phyloP scores from a whole-genome alignment of 2,329 filamentous ascomycete species.

The Ophiocordyceps unilateralis region DNA sequence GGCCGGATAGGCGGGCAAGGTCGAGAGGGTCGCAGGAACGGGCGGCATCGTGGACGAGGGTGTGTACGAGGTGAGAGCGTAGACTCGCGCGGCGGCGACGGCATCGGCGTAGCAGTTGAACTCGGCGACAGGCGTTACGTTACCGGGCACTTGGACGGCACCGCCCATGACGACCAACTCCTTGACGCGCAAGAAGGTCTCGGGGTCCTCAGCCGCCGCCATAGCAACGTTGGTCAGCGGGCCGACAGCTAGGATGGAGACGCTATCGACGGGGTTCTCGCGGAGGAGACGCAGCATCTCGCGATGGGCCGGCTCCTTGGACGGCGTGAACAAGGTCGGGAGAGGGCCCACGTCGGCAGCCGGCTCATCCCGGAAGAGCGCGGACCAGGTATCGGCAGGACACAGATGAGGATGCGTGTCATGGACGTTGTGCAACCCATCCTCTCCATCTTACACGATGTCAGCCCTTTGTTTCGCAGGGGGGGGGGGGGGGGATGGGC shows the following conservation, averaged over 20 bases:
- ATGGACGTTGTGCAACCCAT: slow-evolving; percentile 65
- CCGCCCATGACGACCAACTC: slow-evolving; percentile 95
- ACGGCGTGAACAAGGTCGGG: slow-evolving; percentile 55
- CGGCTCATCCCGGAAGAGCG: slow-evolving; percentile 33
- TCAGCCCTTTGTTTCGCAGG: not conserved
- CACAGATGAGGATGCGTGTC: slow-evolving; percentile 56
- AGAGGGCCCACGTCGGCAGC: slow-evolving; percentile 22
- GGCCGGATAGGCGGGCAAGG: slow-evolving; percentile 44
- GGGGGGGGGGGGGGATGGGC: not conserved
- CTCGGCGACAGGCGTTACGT: slow-evolving; percentile 72
- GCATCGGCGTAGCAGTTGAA: slow-evolving; percentile 93
- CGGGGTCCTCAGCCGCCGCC: slow-evolving; percentile 74
- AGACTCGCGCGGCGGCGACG: slow-evolving; percentile 58
- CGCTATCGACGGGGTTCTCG: slow-evolving; percentile 65
- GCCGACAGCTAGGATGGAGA: slow-evolving; percentile 81
- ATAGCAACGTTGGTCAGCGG: slow-evolving; percentile 88
- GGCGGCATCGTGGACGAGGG: slow-evolving; percentile 71
- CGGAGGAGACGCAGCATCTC: slow-evolving; percentile 78
- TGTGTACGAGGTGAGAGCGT: slow-evolving; percentile 55
- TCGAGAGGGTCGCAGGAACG: slow-evolving; percentile 29
- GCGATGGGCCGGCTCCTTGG: slow-evolving; percentile 54
- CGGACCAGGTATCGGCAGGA: slow-evolving; percentile 57
- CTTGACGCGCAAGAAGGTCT: slow-evolving; percentile 75
- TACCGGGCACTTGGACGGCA: slow-evolving; percentile 61
- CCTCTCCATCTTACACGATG: slow-evolving; percentile 42